A percentile compares a stretch with the other conserved stretches of the same genome.
Evolutionary conservation across 495 filamentous ascomycete genomes (phyloP).

Genomic region (Corynascus novoguineensis): DNA sequence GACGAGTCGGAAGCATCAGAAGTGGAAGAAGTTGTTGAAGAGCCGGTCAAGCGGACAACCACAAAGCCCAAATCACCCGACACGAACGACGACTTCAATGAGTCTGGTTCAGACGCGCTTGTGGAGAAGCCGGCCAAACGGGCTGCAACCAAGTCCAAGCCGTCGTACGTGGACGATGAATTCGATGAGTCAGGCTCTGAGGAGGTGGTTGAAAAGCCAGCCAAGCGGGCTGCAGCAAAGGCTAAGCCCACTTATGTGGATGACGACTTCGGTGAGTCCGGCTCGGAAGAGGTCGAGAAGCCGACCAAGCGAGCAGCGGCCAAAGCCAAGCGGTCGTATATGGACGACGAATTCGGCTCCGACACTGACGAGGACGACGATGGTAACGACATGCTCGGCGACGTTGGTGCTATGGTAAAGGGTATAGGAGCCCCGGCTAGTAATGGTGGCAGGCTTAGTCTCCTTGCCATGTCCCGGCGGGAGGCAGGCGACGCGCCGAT

Average conservation of each 20-base stretch:
- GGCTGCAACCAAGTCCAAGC: constrained; percentile 15
- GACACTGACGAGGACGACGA: constrained; percentile 43
- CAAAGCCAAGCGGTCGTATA: constrained; percentile 15
- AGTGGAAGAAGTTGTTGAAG: constrained; percentile 6
- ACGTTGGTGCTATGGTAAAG: constrained; percentile 87
- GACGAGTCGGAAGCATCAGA: constrained; percentile 6
- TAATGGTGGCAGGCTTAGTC: constrained; percentile 50
- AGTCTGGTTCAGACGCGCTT: constrained; percentile 8
- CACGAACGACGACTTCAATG: neutral
- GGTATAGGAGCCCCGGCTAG: constrained; percentile 59
- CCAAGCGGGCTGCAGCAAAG: constrained; percentile 10
- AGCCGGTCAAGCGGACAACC: constrained; percentile 14
- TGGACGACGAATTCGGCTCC: constrained; percentile 23
- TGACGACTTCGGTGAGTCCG: neutral
- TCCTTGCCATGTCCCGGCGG: constrained; percentile 71
- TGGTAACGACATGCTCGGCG: constrained; percentile 64
- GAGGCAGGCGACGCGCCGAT: constrained; percentile 44
- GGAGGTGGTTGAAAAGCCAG: constrained; percentile 6
- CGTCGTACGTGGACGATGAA: constrained; percentile 9
- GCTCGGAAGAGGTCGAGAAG: constrained; percentile 14
- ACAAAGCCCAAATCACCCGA: neutral
- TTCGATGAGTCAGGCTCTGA: constrained; percentile 15
- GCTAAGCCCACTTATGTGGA: neutral
- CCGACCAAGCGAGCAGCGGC: constrained; percentile 17
- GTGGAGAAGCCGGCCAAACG: constrained; percentile 15